A percentile compares a stretch with the other conserved stretches of the same genome.
Conservation (phyloP, 2,329 filamentous ascomycete species). For the Tolypocladium tropicale region DNA sequence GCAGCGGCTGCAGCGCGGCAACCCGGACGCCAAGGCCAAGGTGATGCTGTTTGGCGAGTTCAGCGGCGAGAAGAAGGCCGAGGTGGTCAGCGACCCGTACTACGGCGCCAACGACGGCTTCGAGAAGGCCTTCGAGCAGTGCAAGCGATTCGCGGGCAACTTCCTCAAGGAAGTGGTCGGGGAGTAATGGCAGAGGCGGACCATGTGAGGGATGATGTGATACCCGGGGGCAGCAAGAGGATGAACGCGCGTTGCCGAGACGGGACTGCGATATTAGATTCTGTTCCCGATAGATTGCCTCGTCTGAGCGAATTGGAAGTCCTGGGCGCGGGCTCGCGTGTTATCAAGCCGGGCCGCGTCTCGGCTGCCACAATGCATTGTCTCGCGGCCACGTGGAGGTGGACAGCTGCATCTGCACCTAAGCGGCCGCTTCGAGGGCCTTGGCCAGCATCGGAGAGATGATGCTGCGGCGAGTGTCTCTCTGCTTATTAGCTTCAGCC, state of each 20-base stretch:
- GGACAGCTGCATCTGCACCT: not conserved
- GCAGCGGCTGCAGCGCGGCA: constrained; percentile 46
- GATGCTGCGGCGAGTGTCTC: not conserved
- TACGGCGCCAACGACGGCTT: constrained; percentile 82
- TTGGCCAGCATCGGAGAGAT: not conserved
- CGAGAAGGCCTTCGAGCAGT: constrained; percentile 77
- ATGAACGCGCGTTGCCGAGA: not conserved
- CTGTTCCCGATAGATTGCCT: not conserved
- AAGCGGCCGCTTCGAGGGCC: not conserved
- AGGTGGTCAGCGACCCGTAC: constrained; percentile 82
- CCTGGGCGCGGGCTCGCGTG: not conserved
- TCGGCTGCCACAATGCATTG: not conserved
- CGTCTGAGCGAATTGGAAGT: not conserved
- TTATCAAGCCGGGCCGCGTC: not conserved
- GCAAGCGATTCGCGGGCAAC: constrained; percentile 62
- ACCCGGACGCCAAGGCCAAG: constrained; percentile 47
- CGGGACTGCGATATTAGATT: not conserved
- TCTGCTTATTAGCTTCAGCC: not conserved
- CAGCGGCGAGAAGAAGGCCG: constrained; percentile 53
- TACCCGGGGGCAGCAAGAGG: not conserved
- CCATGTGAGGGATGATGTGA: not conserved
- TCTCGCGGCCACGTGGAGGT: not conserved
- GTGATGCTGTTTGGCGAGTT: constrained; percentile 79
- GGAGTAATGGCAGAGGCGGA: constrained; percentile 2
- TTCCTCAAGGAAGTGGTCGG: constrained; percentile 52